Evolutionary conservation across 2,329 filamentous ascomycete species (phyloP).

Genomic region (Rhynchosporium secalis): DNA sequence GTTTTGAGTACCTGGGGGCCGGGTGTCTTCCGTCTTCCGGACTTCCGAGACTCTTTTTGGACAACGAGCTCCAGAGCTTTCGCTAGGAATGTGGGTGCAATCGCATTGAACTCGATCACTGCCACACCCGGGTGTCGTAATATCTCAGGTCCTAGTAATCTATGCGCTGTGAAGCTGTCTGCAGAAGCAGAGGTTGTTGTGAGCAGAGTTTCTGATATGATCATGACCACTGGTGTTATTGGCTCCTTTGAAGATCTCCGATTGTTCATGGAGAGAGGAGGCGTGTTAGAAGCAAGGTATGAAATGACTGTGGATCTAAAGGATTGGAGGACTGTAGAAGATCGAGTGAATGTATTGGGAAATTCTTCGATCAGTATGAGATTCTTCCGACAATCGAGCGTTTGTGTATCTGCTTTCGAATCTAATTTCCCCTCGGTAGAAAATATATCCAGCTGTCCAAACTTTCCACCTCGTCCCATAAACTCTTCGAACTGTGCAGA

Average conservation of each 20-base stretch:
- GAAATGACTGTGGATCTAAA: slow-evolving; percentile 76
- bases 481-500: slow-evolving; percentile 91
- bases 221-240: slow-evolving; percentile 76
- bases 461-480: slow-evolving; percentile 76
- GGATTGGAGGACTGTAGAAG: slow-evolving; percentile 62
- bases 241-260: slow-evolving; percentile 43
- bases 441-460: slow-evolving; percentile 64
- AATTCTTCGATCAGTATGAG: slow-evolving; percentile 81
- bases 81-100: slow-evolving; percentile 80
- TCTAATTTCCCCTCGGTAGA: slow-evolving; percentile 33
- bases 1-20: slow-evolving; percentile 76
- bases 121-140: slow-evolving; percentile 76
- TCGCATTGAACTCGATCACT: slow-evolving; percentile 87
- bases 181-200: slow-evolving; percentile 81
- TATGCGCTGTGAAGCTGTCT: slow-evolving; percentile 91
- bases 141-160: slow-evolving; percentile 83
- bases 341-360: slow-evolving; percentile 70
- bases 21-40: slow-evolving; percentile 72
- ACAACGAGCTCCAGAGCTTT: slow-evolving; percentile 83
- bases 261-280: slow-evolving; percentile 52
- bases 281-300: slow-evolving; percentile 69
- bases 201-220: slow-evolving; percentile 87
- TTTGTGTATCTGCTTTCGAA: slow-evolving; percentile 37
- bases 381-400: slow-evolving; percentile 45
- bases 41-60: slow-evolving; percentile 79